Evolutionary conservation across 139 green algal species (phyloP).

Genomic region (Coelastrella sp.): DNA sequence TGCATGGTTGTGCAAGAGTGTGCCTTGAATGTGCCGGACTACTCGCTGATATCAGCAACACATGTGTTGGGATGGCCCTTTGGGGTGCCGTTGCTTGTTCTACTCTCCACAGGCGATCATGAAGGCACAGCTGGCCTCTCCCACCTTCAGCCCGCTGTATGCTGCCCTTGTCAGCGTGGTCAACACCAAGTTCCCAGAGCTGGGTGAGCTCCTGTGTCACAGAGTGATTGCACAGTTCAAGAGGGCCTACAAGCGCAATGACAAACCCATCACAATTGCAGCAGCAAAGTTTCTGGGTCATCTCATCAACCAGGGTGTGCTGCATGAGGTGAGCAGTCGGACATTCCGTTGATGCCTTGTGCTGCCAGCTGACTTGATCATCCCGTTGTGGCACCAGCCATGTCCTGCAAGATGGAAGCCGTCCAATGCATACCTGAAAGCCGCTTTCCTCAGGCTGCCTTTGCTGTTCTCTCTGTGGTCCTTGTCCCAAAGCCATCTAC

Average conservation of each 20-base stretch:
- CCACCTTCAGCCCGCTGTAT: conserved; percentile 92
- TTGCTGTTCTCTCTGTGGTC: background rate
- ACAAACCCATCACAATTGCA: conserved; percentile 93
- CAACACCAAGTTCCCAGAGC: conserved; percentile 96
- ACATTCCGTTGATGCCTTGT: background rate
- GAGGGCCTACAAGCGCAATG: conserved; percentile 94
- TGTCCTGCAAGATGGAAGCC: background rate
- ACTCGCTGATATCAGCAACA: background rate
- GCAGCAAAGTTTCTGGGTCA: conserved; percentile 92
- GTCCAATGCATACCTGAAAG: too few relatives aligned
- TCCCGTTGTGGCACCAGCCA: background rate
- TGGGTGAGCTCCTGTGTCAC: conserved; percentile 60
- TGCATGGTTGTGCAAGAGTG: background rate
- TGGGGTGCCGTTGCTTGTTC: background rate
- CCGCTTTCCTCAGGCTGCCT: background rate
- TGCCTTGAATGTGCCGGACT: background rate
- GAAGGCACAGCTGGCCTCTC: conserved; percentile 94
- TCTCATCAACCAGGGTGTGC: conserved; percentile 92
- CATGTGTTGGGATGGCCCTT: background rate
- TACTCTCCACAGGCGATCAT: conserved; percentile 71
- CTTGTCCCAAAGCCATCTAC: background rate
- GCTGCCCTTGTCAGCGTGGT: conserved; percentile 93
- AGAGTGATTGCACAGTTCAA: conserved; percentile 83
- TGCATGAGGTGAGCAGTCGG: conserved; percentile 48
- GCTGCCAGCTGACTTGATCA: background rate